These are phyloP conservation scores for Claviceps sp. DNA, from an alignment of 2,329 filamentous ascomycete species.

Conservation along the genomic window DNA sequence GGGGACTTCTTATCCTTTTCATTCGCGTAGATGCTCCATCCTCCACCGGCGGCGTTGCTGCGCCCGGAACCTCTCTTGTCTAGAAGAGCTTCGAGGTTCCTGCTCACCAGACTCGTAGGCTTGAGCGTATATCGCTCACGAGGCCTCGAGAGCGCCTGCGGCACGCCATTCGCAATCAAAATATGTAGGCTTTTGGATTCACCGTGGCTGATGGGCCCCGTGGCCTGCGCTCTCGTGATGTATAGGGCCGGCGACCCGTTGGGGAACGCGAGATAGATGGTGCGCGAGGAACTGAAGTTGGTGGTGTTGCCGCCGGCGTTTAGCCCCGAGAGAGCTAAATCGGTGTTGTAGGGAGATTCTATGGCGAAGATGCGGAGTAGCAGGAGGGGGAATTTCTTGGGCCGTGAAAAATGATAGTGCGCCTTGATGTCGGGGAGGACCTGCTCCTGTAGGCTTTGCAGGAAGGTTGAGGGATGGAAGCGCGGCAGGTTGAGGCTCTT, in stretches of 20 bases:
- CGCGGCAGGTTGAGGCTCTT: conserved; percentile 45
- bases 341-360: conserved; percentile 66
- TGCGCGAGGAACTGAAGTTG: conserved; percentile 51
- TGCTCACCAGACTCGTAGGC: conserved; percentile 54
- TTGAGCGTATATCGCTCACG: conserved; percentile 58
- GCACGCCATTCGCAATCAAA: conserved; percentile 65
- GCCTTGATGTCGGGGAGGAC: conserved; percentile 69
- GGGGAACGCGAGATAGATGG: conserved; percentile 71
- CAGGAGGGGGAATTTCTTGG: conserved; percentile 52
- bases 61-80: conserved; percentile 56
- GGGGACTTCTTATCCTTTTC: conserved; percentile 42
- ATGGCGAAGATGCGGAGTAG: conserved; percentile 68
- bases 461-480: conserved; percentile 69
- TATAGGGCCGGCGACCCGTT: conserved; percentile 68
- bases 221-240: conserved; percentile 38
- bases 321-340: conserved; percentile 28
- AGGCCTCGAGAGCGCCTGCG: conserved; percentile 67
- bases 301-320: conserved; percentile 21
- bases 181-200: conserved; percentile 54
- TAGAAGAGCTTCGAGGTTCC: conserved; percentile 57
- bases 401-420: conserved; percentile 69
- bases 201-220: conserved; percentile 25
- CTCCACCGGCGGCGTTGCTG: conserved; percentile 59
- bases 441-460: conserved; percentile 61
- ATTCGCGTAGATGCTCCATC: conserved; percentile 67